Conservation (phyloP, 805 yeast species). For the Kodamaea kakaduensis region DNA sequence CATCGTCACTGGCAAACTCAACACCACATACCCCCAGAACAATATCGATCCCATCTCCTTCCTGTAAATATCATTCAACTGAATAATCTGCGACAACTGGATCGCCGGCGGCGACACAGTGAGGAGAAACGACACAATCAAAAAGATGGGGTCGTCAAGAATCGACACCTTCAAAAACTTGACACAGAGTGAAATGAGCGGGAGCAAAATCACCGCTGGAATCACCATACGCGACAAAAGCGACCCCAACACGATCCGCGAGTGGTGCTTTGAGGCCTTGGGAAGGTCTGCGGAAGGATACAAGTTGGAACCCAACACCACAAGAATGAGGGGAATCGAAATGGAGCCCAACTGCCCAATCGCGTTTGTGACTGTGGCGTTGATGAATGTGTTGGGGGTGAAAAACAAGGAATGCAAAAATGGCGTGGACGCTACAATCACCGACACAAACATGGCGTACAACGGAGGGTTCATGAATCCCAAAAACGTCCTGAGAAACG, state of each 20-base stretch:
- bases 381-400: constrained; percentile 49
- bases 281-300: constrained; percentile 67
- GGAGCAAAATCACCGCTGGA: constrained; percentile 65
- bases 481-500: constrained; percentile 20
- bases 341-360: constrained; percentile 66
- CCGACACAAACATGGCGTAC: constrained; percentile 68
- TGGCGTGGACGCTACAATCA: constrained; percentile 66
- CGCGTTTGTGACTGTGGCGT: constrained; percentile 61
- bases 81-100: constrained; percentile 77
- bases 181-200: constrained; percentile 60
- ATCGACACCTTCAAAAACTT: constrained; percentile 63
- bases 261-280: constrained; percentile 58
- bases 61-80: constrained; percentile 68
- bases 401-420: constrained; percentile 54
- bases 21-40: constrained; percentile 76
- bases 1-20: constrained; percentile 75
- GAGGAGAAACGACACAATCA: constrained; percentile 69
- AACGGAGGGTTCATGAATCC: constrained; percentile 76
- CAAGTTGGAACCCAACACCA: constrained; percentile 75
- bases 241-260: constrained; percentile 63
- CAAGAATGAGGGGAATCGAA: constrained; percentile 71
- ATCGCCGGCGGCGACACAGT: constrained; percentile 83
- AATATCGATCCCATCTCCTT: constrained; percentile 79
- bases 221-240: constrained; percentile 73
- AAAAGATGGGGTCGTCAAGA: constrained; percentile 75